Conservation (phyloP, 2,329 filamentous ascomycete genomes). For the Magnaporthales sp. region DNA sequence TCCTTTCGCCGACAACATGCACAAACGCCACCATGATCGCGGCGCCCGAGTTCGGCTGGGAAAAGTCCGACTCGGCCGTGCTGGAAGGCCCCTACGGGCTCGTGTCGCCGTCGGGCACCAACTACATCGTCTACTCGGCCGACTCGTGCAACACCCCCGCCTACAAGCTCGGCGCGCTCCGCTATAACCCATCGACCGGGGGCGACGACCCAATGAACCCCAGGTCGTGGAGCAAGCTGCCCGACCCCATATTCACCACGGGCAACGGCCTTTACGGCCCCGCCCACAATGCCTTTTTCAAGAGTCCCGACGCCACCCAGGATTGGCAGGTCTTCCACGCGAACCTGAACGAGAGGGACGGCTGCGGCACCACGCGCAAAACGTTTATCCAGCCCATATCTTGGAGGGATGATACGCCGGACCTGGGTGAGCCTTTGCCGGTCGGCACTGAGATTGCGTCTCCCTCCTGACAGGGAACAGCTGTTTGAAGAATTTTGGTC, state of each 20-base stretch:
- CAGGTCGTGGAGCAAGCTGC: constrained; percentile 10
- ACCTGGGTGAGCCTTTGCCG: not conserved
- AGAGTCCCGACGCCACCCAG: constrained; percentile 13
- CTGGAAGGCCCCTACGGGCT: constrained; percentile 12
- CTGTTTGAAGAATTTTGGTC: not conserved
- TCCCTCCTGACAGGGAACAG: not conserved
- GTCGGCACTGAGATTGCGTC: not conserved
- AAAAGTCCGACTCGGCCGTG: constrained; percentile 9
- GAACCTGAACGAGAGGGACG: not conserved
- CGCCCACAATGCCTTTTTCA: constrained; percentile 14
- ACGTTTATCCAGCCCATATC: not conserved
- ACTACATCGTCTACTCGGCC: constrained; percentile 13
- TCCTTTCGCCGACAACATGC: constrained; percentile 8
- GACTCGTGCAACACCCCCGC: constrained; percentile 12
- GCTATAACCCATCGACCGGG: constrained; percentile 3
- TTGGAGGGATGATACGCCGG: not conserved
- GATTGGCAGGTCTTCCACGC: constrained; percentile 13
- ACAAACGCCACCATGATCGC: constrained; percentile 12
- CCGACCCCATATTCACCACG: constrained; percentile 10
- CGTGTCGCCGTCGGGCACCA: constrained; percentile 7
- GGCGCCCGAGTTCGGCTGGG: constrained; percentile 10
- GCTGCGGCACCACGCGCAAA: not conserved
- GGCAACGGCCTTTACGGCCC: constrained; percentile 12
- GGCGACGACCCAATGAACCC: constrained; percentile 9
- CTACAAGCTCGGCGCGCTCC: constrained; percentile 11